Evolutionary conservation across 106 monocot genomes (phyloP), one percentile per base, ranked within the genome.

Genomic region (Platanthera guangdongensis): DNA sequence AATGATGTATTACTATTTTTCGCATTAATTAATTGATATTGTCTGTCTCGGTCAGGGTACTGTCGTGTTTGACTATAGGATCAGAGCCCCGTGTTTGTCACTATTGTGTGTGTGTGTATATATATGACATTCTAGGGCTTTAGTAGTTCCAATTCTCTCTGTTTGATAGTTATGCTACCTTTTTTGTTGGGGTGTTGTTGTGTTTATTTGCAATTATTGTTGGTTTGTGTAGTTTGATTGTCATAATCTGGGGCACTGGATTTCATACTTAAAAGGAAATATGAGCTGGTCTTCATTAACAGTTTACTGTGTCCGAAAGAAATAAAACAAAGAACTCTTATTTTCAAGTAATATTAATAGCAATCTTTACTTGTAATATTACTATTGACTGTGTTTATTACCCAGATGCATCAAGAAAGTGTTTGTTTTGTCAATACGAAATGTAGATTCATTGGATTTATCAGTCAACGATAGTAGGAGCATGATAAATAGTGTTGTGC

Each of bases 151-250:
- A 30, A 65, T 32, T 30, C 9, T 59, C 25, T 32, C 4, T 65
- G n/a, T 30, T 65, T 65, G 65, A 32, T 21, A 21, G 8, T 65
- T 9, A 65, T 25, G 32, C 65, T 2, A 65, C 65, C 11, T 32
- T 65, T 59, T 64, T 65, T 65, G 32, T 65, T 32, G 65, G 65
- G 11, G 32, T 65, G 65, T 19, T 32, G 64, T 28, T 65, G 32
- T 65, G 65, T 65, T 65, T 65, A 65, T 65, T 30, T 32, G 65
- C 65, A 32, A 32, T 12, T 65, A 2, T 32, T 32, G 65, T 65
- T 19, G 11, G 32, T 25, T 30, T 65, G 25, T 65, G 28, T 12
- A 65, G 10, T 65, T 65, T 12, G 11, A 32, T 65, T 18, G 16
- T 6, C 32, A 65, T 65, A 30, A 32, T 65, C 32, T 13, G 25